Base-by-base conservation (phyloP, 2,329 filamentous ascomycete genomes). In the Aureobasidium sp. region DNA sequence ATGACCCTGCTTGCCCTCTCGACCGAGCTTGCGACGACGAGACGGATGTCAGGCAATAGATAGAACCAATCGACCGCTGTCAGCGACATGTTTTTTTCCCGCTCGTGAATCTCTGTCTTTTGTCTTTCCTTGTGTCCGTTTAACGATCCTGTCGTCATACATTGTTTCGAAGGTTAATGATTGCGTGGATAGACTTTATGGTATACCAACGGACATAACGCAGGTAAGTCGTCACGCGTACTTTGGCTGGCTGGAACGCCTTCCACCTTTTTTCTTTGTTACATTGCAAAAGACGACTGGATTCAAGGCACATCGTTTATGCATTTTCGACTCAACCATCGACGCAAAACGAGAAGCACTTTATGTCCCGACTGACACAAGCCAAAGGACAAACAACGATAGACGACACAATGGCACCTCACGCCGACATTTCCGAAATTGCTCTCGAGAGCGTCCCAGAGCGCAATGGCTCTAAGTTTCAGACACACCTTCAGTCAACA, bases 401-500 rank as follows among this genome's bases (percentile, higher is more conserved):
- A 59, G 9, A 39, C 43, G 29, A 17, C 6, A 48, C 29, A 48
- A 63, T 63, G 62, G 39, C 62, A 51, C 62, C 62, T 13, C 62
- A 63, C 62, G 55, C 56, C 41, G 48, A 59, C 36, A 7, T 47
- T 4, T 46, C 62, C 8, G 62, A 63, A 24, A 60, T 60, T 36
- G 57, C 34, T 17, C 44, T 60, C 24, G 57, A 60, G 27, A 41
- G 57, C 36, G 24, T 37, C 1, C 44, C 57, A 17, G 13, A 41
- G 29, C 57, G 57, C 57, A 51, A 32, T 43, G 57, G 46, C 46
- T 34, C 36, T 15, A 39, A 39, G 34, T 63, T 65, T 32, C 66
- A 65, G 13, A 65, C 64, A 6, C 81, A 81, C 12, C 76, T 88
- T 17, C 78, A 74, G 57, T 76, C 82, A n/a, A 79, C 82, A 2